Conservation (phyloP, 192 early-diverging fungal genomes). For the Umbelopsis isabellina region DNA sequence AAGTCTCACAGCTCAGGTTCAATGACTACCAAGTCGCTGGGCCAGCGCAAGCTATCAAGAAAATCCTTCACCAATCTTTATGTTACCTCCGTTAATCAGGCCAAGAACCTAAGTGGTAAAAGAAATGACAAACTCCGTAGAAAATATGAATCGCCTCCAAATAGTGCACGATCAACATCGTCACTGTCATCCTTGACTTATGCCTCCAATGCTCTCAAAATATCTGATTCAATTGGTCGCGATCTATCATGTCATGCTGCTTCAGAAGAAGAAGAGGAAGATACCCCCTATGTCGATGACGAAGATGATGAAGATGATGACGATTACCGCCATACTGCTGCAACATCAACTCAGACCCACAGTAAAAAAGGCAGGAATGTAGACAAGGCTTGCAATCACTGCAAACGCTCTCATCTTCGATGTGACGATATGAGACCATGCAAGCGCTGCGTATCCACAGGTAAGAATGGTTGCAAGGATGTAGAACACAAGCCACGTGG, state of each 20-base stretch:
- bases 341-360: neutral
- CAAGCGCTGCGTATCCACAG: slow-evolving; percentile 37
- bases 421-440: slow-evolving; percentile 45
- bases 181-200: slow-evolving; percentile 20
- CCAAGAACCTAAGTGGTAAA: slow-evolving; percentile 6
- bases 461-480: slow-evolving; percentile 43
- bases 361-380: slow-evolving; percentile 41
- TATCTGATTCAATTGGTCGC: slow-evolving; percentile 24
- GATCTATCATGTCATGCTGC: slow-evolving; percentile 7
- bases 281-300: slow-evolving; percentile 5
- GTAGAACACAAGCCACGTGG: slow-evolving; percentile 48
- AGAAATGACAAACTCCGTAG: slow-evolving; percentile 7
- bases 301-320: slow-evolving; percentile 30
- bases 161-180: slow-evolving; percentile 25
- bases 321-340: slow-evolving; percentile 10
- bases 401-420: slow-evolving; percentile 43
- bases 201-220: slow-evolving; percentile 7
- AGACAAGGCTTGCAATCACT: slow-evolving; percentile 45
- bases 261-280: slow-evolving; percentile 19
- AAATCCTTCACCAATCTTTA: slow-evolving; percentile 28
- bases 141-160: slow-evolving; percentile 18
- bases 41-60: slow-evolving; percentile 17
- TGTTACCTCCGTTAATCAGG: slow-evolving; percentile 3
- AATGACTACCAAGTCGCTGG: slow-evolving; percentile 1
- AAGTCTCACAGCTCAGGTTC: slow-evolving; percentile 17